Conservation (phyloP, 129 eudicot species). For the Sambucus nigra region DNA sequence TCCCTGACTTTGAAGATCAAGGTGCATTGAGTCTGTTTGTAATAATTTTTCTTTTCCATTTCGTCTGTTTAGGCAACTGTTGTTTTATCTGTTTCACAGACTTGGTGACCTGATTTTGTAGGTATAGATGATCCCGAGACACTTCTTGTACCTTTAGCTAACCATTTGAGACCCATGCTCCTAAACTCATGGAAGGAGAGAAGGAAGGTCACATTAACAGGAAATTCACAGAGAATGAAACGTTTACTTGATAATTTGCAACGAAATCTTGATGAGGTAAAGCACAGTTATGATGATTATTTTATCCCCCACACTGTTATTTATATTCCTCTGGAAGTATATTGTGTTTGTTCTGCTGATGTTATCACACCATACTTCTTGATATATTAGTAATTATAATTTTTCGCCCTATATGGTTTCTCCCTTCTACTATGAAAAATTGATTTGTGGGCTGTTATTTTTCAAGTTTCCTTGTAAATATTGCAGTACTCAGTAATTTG, state of each 20-base stretch:
- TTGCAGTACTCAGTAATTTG: slow-evolving; percentile 7
- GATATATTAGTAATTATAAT: too few relatives aligned
- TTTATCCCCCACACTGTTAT: too few relatives aligned
- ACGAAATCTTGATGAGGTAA: slow-evolving; percentile 88
- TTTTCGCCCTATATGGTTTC: not conserved
- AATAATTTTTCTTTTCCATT: not conserved
- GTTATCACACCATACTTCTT: not conserved
- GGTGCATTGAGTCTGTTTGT: slow-evolving; percentile 26
- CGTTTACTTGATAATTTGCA: slow-evolving; percentile 68
- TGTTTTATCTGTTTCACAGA: slow-evolving; percentile 12
- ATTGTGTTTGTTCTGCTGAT: not conserved
- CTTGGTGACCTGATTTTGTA: slow-evolving; percentile 19
- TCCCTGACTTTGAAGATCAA: slow-evolving; percentile 93
- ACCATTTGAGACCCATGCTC: slow-evolving; percentile 85
- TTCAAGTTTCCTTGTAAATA: not conserved
- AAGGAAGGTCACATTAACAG: slow-evolving; percentile 74
- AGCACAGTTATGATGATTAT: not conserved
- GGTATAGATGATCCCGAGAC: slow-evolving; percentile 67
- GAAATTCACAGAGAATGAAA: slow-evolving; percentile 65
- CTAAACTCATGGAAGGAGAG: slow-evolving; percentile 76
- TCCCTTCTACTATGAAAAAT: not conserved
- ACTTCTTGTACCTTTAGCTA: slow-evolving; percentile 59
- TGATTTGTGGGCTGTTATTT: not conserved
- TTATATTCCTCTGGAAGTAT: not conserved
- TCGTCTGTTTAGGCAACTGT: not conserved